Percentiles rank a stretch among this genome's conserved stretches.
Conservation (phyloP, 2,329 filamentous ascomycete genomes). For the Thelonectria blattea region DNA sequence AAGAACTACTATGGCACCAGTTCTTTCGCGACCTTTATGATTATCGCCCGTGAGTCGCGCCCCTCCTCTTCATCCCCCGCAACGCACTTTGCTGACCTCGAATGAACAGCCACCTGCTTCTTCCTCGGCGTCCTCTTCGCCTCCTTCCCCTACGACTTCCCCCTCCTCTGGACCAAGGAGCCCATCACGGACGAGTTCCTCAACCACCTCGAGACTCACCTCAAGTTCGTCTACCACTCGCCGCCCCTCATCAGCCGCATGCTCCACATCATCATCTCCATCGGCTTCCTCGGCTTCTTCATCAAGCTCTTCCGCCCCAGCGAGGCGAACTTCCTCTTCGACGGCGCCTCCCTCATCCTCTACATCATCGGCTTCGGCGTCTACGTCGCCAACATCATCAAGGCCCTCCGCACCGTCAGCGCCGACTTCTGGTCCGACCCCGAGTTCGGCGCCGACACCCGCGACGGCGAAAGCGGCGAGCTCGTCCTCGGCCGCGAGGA, state of each 20-base stretch:
- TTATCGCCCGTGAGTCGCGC: conserved; percentile 79
- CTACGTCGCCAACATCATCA: conserved; percentile 96
- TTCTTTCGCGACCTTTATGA: conserved; percentile 95
- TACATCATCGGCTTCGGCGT: conserved; percentile 90
- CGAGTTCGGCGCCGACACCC: conserved; percentile 45
- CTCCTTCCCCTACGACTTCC: conserved; percentile 93
- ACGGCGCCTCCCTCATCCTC: conserved; percentile 78
- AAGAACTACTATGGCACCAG: conserved; percentile 63
- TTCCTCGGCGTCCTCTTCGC: conserved; percentile 98
- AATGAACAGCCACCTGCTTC: conserved; percentile 80
- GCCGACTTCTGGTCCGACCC: conserved; percentile 66
- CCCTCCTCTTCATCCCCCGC: conserved; percentile 3
- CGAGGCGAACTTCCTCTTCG: conserved; percentile 96
- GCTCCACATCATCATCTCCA: conserved; percentile 88
- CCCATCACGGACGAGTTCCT: conserved; percentile 73
- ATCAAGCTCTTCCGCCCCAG: conserved; percentile 93
- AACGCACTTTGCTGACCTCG: conserved; percentile 5
- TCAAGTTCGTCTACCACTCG: conserved; percentile 88
- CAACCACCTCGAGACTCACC: conserved; percentile 85
- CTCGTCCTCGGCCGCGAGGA: conserved; percentile 83
- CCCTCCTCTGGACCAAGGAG: conserved; percentile 79
- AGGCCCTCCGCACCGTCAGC: conserved; percentile 85
- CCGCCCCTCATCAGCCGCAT: conserved; percentile 92
- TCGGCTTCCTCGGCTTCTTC: conserved; percentile 87
- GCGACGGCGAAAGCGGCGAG: conserved; percentile 58